Evolutionary conservation across 768 basidiomycete species (phyloP), one percentile per base, ranked within the genome.

Genomic region (Fistulinella prunicolor): DNA sequence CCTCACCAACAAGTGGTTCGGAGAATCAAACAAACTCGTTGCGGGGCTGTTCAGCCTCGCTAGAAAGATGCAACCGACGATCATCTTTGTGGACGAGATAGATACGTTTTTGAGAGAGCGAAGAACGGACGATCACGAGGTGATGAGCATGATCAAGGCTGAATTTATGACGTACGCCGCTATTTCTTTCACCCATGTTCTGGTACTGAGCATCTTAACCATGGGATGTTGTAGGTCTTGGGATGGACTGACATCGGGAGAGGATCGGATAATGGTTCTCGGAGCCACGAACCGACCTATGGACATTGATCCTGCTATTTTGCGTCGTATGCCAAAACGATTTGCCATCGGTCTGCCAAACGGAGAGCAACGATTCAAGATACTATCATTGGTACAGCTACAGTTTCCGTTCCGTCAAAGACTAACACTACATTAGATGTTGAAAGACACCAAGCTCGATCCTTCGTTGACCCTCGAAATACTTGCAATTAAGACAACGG

Each of bases 41-140:
- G 89, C 90, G 0, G 94, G 87, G 2, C 70, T 98, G 38, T 98
- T 99, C 72, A 89, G 90, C 42, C 82, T 99, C 19, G 96, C 96
- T 21, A 75, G 84, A 42, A 97, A 98, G 70, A 81, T 89, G 2
- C 92, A 97, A 60, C 96, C 96, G 0, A 80, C 85, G 49, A 98
- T 99, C 63, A 94, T 99, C 56, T 99, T 99, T 68, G 96, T 98
- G 61, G 95, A 99, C 64, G 96, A 98, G 70, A 97, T 99, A 56
- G 95, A 99, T 61, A 91, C 89, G 1, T 92, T 99, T 67, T 70
- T 99, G 65, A 76, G 94, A 46, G 90, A 95, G 64, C 76, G 96
- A 51, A 83, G 84, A 22, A 80, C 82, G 47, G 85, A 86, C 9
- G 95, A 98, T 61, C 96, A 99, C 64, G 96, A 99, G 60, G 95